Base-by-base conservation (phyloP, 148 eudicot genomes). In the Mesembryanthemum crystallinum region DNA sequence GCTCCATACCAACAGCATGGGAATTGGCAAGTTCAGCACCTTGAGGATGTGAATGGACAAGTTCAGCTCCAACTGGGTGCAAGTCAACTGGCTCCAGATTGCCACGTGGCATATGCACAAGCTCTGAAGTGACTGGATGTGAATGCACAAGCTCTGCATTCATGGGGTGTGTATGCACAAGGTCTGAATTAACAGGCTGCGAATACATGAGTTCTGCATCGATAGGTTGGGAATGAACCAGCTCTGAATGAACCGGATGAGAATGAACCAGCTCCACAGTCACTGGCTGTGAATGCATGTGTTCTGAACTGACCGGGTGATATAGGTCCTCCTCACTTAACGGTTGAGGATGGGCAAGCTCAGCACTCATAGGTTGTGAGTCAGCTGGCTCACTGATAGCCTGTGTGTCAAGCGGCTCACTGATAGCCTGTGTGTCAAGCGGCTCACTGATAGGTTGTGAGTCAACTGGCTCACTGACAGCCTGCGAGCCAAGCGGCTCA, bases 321-420 rank as follows among this genome's bases (percentile, higher is more conserved):
- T 78, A 55, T 17, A 58, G 9, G 32, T 57, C 82, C 64, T 76
- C 83, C 72, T 79, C 82, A 32, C 82, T 61, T 33, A 78, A 62
- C 21, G 83, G 86, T 47, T 77, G 78, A 5, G 84, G 77, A 61
- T 77, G 70, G 24, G 77, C 79, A 67, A 61, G 62, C 18, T 66
- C 78, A 2, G 45, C 28, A 72, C 79, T 75, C 45, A 18, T 61
- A 21, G 76, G 78, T 62, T 78, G 73, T 2, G 70, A 25, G 29
- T 69, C 67, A 32, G 28, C 13, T 24, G 33, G 77, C 71, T 64
- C 66, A 18, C 30, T 51, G 21, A 54, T 11, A 17, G 73, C 25
- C 8, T 43, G 59, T 7, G 60, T 49, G 25, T 8, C 21, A 35
- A 47, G 52, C 24, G 58, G 74, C 35, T 79, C 78, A 58, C 12